phyloP scores from a whole-genome alignment of 148 eudicot species.

The Chenopodium album region DNA sequence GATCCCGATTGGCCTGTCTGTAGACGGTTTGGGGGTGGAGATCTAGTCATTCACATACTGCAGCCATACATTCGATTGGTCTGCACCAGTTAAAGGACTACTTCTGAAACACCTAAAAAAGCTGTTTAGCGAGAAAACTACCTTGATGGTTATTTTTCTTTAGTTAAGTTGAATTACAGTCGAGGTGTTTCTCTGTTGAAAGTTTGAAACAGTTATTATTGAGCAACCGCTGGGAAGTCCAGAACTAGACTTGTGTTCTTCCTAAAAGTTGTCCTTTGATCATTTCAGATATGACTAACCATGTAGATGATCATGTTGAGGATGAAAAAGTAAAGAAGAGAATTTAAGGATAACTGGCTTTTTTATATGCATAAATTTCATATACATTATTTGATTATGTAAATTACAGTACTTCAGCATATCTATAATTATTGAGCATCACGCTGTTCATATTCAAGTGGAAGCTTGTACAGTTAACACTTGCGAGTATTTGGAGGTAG shows the following conservation, averaged over 20 bases:
- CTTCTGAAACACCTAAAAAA: not conserved
- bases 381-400: conserved; percentile 13
- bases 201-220: not conserved
- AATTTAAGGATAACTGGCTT: not conserved
- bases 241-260: not conserved
- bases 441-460: conserved; percentile 13
- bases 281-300: not conserved
- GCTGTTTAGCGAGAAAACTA: not conserved
- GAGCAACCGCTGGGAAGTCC: not conserved
- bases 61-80: not conserved
- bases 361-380: conserved; percentile 12
- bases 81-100: not conserved
- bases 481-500: not conserved
- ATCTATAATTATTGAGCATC: conserved; percentile 15
- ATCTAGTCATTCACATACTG: not conserved
- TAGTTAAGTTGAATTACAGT: not conserved
- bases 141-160: not conserved
- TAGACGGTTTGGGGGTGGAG: not conserved
- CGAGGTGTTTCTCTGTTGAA: not conserved
- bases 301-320: not conserved
- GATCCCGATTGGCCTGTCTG: not conserved
- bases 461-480: conserved; percentile 15
- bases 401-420: conserved; percentile 14
- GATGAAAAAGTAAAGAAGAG: not conserved
- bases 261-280: conserved; percentile 4